A percentile compares a stretch with the other conserved stretches of the same genome.
These are phyloP conservation scores for Penicillium odoratum DNA, from an alignment of 495 filamentous ascomycete species.

Conservation along the genomic window DNA sequence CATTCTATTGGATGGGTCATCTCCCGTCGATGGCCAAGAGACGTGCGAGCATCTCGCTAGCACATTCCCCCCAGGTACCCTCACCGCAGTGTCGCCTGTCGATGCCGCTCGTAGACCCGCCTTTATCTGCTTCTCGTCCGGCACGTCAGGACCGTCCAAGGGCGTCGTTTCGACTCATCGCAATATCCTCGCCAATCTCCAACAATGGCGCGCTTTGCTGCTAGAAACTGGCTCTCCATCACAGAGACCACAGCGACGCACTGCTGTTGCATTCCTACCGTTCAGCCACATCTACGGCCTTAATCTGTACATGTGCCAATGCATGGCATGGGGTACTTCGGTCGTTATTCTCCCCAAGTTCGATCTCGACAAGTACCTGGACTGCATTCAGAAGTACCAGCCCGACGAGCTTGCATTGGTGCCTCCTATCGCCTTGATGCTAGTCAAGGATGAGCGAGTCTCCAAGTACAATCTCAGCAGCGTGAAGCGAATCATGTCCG, in stretches of 20 bases:
- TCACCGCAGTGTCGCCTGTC: slow-evolving; percentile 8
- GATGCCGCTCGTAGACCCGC: slow-evolving; percentile 16
- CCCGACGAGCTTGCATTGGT: slow-evolving; percentile 41
- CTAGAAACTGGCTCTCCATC: slow-evolving; percentile 12
- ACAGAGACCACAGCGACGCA: slow-evolving; percentile 49
- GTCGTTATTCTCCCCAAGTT: slow-evolving; percentile 74
- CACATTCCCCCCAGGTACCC: slow-evolving; percentile 12
- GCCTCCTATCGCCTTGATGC: slow-evolving; percentile 72
- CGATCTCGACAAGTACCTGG: slow-evolving; percentile 53
- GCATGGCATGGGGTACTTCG: slow-evolving; percentile 21
- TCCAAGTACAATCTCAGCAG: slow-evolving; percentile 69
- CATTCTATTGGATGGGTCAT: slow-evolving; percentile 17
- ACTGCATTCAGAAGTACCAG: slow-evolving; percentile 22
- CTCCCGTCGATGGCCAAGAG: slow-evolving; percentile 14
- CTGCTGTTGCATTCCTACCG: slow-evolving; percentile 71
- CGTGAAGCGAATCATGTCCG: slow-evolving; percentile 72
- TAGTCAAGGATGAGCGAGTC: slow-evolving; percentile 68
- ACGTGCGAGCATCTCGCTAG: slow-evolving; percentile 24
- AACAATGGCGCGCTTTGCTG: slow-evolving; percentile 25
- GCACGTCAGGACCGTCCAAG: slow-evolving; percentile 27
- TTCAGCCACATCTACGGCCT: slow-evolving; percentile 87
- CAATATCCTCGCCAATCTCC: slow-evolving; percentile 71
- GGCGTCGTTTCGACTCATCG: slow-evolving; percentile 67
- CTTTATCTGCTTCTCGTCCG: slow-evolving; percentile 27
- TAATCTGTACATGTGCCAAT: slow-evolving; percentile 25